Base-by-base conservation (phyloP, 1,284 basidiomycete species). In the Vanrija sp. region DNA sequence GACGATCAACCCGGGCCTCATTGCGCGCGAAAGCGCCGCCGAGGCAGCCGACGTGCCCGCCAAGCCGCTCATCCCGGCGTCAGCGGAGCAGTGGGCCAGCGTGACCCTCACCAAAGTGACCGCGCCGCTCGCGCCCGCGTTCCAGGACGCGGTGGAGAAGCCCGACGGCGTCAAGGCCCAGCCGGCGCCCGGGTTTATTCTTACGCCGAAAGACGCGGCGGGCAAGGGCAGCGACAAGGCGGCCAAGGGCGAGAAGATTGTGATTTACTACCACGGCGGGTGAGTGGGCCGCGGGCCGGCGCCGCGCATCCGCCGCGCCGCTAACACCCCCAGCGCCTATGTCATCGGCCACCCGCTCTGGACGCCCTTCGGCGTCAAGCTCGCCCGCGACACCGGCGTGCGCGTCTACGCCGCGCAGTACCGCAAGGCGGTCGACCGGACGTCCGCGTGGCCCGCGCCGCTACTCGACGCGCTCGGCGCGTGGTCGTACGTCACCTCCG, bases 241-340 rank as follows among this genome's bases (percentile, higher is more conserved):
- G 0, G 19, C 26, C 21, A 38, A 50, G 14, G 61, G 54, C 8
- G 67, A 66, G 45, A 63, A 55, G 58, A 58, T 66, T 5, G 57
- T 69, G 15, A 46, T 69, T 19, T 68, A 69, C 53, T 56, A 65
- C 29, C 52, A 49, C 28, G 52, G 61, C 34, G 59, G 59, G 55
- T 57, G 42, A 46, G 58, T 40, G 6, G 16, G 3, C n/a, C n/a
- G n/a, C 16, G 6, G 12, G 9, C 15, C 4, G 9, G n/a, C 19
- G 28, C 5, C 6, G 3, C 8, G 42, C 54, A 29, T 15, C 55
- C 10, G 28, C 28, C 10, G 6, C 28, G 6, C 28, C 28, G 6
- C 10, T 28, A 5, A 23, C 21, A 23, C 6, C 28, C 2, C 3
- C 26, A 54, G 58, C 12, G 58, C 39, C 15, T 60, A 60, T 38